Evolutionary conservation across 1,284 basidiomycete genomes (phyloP).

Genomic region (Leccinum pachyderme): DNA sequence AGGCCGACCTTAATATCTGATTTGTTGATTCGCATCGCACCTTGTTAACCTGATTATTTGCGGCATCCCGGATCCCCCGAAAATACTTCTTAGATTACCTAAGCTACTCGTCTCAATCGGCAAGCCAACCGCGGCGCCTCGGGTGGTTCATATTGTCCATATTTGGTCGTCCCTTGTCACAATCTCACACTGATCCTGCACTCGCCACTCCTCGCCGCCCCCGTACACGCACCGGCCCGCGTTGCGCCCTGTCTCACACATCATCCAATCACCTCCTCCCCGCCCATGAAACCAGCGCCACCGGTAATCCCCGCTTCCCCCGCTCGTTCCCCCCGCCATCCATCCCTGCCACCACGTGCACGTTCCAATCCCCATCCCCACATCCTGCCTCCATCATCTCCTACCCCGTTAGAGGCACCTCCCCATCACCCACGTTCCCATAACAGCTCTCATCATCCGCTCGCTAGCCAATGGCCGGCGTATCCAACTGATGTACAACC

Average conservation of each 20-base stretch:
- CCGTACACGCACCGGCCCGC: constrained; percentile 18
- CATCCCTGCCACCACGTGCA: constrained; percentile 11
- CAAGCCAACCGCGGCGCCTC: constrained; percentile 34
- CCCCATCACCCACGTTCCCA: neutral
- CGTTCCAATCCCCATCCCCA: constrained; percentile 6
- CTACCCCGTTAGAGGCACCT: neutral
- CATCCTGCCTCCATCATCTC: neutral
- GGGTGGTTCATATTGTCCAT: constrained; percentile 15
- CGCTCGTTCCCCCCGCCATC: constrained; percentile 12
- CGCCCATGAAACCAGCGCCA: constrained; percentile 28
- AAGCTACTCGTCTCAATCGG: constrained; percentile 28
- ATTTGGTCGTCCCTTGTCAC: constrained; percentile 21
- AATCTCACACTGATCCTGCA: constrained; percentile 24
- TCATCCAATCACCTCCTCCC: neutral
- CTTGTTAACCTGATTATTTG: constrained; percentile 6
- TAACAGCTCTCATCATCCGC: neutral
- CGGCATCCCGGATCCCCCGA: constrained; percentile 31
- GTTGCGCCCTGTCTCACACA: constrained; percentile 5
- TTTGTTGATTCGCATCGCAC: constrained; percentile 36
- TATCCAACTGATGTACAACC: neutral
- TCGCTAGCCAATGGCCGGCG: neutral
- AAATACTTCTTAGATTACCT: constrained; percentile 21
- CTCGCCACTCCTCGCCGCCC: constrained; percentile 22
- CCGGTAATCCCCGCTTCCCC: constrained; percentile 21
- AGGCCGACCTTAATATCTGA: constrained; percentile 38